Base-by-base conservation (phyloP, 257 asterid genomes). In the Solanum bukasovii region DNA sequence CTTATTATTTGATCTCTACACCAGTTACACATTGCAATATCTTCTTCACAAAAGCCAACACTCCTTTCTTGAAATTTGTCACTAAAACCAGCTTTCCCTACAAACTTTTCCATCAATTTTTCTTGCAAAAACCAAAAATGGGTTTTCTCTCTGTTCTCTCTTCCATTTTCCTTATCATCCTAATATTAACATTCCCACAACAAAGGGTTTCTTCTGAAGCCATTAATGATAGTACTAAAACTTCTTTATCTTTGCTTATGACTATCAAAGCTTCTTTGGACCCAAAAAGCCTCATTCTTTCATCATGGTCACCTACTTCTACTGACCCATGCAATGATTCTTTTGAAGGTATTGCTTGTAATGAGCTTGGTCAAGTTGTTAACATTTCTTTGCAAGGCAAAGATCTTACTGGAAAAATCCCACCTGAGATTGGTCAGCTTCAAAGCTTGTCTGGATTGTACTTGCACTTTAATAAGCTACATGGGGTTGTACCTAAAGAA, bases 321-420 rank as follows among this genome's bases (percentile, higher is more conserved):
- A 91, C 93, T 83, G 92, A 94, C 87, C 97, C 97, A 40, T 97
- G 99, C 92, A 88, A 82, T 87, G 95, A 81, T 68, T 91, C 92
- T 4, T 97, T 95, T 90, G 94, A 93, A 90, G 99, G 99, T 91
- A 86, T 97, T 87, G 94, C 98, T 82, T 97, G 99, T 91, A 90
- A 93, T 90, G 98, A 93, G 34, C 79, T 74, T 74, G 96, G 98
- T 29, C 95, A 91, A 40, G 98, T 96, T 89, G 97, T 93, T 90
- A 97, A 97, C 92, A 94, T 97, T 70, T 94, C 99, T 31, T 90
- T 97, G 89, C 99, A 97, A 85, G 99, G 99, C 0, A 95, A 92
- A 91, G 95, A 96, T 84, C 98, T 97, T 52, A 83, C 86, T 85
- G 99, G 99, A 0, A 77, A 88, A 91, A 93, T 97, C 86, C 98